A percentile compares a stretch with the other conserved stretches of the same genome.
Evolutionary conservation across 208 protist genomes (phyloP).

Genomic region (Phytomonas sp.): DNA sequence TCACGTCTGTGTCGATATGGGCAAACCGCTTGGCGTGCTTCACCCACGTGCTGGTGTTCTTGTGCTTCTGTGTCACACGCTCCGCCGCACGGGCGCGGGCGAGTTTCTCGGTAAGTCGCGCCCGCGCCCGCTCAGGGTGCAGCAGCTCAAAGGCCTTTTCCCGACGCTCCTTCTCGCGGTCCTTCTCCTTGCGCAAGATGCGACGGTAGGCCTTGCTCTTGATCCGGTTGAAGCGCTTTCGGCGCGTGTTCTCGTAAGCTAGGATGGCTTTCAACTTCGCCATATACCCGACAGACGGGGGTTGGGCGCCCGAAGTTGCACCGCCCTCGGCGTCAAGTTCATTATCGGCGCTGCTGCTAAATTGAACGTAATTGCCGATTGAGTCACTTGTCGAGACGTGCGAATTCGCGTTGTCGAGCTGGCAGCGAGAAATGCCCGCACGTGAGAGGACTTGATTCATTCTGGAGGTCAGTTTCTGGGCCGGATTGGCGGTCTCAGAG

Average conservation of each 20-base stretch:
- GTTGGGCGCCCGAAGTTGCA: constrained; percentile 6
- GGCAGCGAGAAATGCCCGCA: constrained; percentile 40
- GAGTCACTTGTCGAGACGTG: constrained; percentile 19
- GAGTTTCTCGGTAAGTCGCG: constrained; percentile 61
- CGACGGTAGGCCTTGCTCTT: constrained; percentile 91
- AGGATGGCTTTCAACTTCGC: constrained; percentile 88
- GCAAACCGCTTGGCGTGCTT: constrained; percentile 85
- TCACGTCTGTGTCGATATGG: constrained; percentile 60
- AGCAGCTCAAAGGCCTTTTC: constrained; percentile 82
- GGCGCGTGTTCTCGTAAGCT: constrained; percentile 75
- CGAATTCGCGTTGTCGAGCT: constrained; percentile 8
- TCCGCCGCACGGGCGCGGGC: constrained; percentile 80
- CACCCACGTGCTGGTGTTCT: constrained; percentile 89
- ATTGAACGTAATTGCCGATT: constrained; percentile 33
- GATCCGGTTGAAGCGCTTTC: constrained; percentile 85
- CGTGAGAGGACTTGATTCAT: constrained; percentile 48
- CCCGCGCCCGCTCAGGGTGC: constrained; percentile 76
- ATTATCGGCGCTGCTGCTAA: constrained; percentile 17
- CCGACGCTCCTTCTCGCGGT: constrained; percentile 70
- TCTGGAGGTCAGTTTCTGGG: constrained; percentile 40
- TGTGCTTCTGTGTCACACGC: constrained; percentile 87
- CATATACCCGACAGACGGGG: constrained; percentile 53
- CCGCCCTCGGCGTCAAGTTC: not conserved
- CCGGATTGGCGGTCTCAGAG: constrained; percentile 18
- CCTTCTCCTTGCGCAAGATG: constrained; percentile 88